Percentiles rank a stretch among this genome's conserved stretches.
These are phyloP conservation scores for Metarhizium brunneum DNA, from an alignment of 2,329 filamentous ascomycete species.

Conservation along the genomic window DNA sequence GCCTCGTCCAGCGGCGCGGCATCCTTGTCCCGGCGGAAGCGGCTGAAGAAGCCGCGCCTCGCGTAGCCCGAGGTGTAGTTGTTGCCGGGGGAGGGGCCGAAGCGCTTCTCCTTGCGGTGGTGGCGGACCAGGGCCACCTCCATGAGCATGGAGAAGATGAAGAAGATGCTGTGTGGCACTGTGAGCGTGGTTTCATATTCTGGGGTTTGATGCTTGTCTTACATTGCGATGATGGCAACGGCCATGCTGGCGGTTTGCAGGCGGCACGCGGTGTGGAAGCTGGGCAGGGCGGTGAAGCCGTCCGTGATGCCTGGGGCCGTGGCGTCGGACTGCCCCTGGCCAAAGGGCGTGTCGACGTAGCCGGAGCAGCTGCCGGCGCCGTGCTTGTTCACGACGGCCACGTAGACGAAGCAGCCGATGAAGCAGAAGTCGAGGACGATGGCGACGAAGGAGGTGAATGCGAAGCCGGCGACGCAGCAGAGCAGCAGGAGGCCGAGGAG, in stretches of 20 bases:
- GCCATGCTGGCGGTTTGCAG: conserved; percentile 71
- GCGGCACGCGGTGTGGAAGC: conserved; percentile 50
- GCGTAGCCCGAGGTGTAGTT: conserved; percentile 51
- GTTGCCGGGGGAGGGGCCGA: conserved; percentile 39
- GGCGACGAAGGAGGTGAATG: conserved; percentile 62
- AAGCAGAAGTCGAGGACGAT: conserved; percentile 73
- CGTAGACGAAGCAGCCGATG: conserved; percentile 67
- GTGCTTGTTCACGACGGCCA: conserved; percentile 64
- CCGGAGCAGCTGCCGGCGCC: conserved; percentile 56
- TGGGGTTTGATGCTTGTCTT: conserved; percentile 17
- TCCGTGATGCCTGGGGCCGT: conserved; percentile 34
- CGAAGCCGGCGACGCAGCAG: conserved; percentile 68
- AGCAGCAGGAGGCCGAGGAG: conserved; percentile 64
- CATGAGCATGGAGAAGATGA: conserved; percentile 60
- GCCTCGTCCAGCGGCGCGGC: conserved; percentile 13
- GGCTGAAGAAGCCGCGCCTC: conserved; percentile 22
- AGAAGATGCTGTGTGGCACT: conserved; percentile 49
- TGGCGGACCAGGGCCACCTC: conserved; percentile 60
- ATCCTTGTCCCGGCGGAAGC: conserved; percentile 21
- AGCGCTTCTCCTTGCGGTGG: conserved; percentile 66
- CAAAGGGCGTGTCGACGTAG: conserved; percentile 58
- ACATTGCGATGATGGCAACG: conserved; percentile 70
- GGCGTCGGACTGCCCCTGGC: conserved; percentile 47
- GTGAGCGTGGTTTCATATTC: no score
- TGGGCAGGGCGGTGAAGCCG: conserved; percentile 39